Evolutionary conservation across 2,329 filamentous ascomycete genomes (phyloP), one percentile per base, ranked within the genome.

Genomic region (Orbilia oligospora): DNA sequence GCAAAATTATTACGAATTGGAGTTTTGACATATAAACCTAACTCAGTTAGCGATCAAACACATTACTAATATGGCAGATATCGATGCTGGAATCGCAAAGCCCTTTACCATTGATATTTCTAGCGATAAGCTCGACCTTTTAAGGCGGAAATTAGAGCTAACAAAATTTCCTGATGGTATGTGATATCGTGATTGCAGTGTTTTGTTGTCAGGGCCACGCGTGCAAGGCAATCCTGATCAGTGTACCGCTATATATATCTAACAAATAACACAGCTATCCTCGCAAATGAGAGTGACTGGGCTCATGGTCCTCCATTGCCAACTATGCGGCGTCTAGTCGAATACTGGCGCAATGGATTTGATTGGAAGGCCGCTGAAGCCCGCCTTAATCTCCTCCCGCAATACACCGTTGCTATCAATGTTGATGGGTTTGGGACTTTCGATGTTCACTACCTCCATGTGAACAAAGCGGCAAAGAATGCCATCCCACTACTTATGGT

Each of bases 401-500:
- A 92, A 63, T 91, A 87, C 83, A 86, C 84, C 0, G 88, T 87
- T 0, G 82, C 81, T 1, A 84, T 92, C 6, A 80, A 85, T 0
- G 86, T 91, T 0, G 86, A 89, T 10, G 89, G 88, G 0, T 91
- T 90, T 80, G 89, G 86, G 1, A 84, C 86, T 0, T 82, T 92
- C 61, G 86, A 90, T 38, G 85, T 92, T 2, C 91, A 93, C 83
- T 91, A 90, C 82, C 83, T 92, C 1, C 89, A 91, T 82, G 86
- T 90, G 80, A 85, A 83, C 66, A 89, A 87, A 80, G 82, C 84
- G 0, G 85, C 85, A 1, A 80, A 86, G 0, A 85, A 86, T 20
- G 89, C 89, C 0, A 88, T 93, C 49, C 91, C 91, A 0, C 82
- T 93, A 33, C 83, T 93, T 0, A 92, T 93, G 82, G 86, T 87